These are phyloP conservation scores for Candida oleophila DNA, from an alignment of 805 yeast species.

Conservation along the genomic window DNA sequence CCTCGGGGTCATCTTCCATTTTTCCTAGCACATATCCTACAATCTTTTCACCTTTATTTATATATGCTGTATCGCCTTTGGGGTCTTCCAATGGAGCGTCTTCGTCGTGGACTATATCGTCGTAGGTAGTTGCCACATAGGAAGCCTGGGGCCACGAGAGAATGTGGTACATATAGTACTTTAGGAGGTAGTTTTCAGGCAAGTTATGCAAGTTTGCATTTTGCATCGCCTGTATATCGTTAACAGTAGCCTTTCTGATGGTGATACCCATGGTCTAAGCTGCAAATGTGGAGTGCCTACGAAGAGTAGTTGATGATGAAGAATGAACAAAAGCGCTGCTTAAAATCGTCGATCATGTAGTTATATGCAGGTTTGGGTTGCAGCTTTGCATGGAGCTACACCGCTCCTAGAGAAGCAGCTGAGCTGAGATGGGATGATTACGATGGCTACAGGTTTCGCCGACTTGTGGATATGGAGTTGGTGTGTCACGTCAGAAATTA, in stretches of 20 bases:
- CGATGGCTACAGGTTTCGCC: too few species aligned
- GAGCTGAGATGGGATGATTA: too few species aligned
- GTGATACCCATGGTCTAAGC: constrained; percentile 68
- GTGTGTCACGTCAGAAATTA: too few species aligned
- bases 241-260: constrained; percentile 82
- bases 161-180: constrained; percentile 91
- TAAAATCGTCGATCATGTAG: too few species aligned
- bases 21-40: constrained; percentile 97
- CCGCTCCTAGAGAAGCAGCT: too few species aligned
- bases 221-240: constrained; percentile 92
- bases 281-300: background rate
- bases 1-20: constrained; percentile 91
- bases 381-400: too few species aligned
- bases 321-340: background rate
- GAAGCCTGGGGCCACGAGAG: constrained; percentile 98
- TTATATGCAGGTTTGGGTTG: too few species aligned
- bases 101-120: constrained; percentile 25
- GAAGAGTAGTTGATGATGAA: background rate
- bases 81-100: constrained; percentile 36
- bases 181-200: constrained; percentile 91
- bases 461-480: too few species aligned
- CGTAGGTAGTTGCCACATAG: constrained; percentile 86
- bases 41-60: constrained; percentile 68
- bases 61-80: constrained; percentile 65
- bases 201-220: constrained; percentile 87